Conservation (phyloP, 108 stramenopile species). For the Seminavis robusta region DNA sequence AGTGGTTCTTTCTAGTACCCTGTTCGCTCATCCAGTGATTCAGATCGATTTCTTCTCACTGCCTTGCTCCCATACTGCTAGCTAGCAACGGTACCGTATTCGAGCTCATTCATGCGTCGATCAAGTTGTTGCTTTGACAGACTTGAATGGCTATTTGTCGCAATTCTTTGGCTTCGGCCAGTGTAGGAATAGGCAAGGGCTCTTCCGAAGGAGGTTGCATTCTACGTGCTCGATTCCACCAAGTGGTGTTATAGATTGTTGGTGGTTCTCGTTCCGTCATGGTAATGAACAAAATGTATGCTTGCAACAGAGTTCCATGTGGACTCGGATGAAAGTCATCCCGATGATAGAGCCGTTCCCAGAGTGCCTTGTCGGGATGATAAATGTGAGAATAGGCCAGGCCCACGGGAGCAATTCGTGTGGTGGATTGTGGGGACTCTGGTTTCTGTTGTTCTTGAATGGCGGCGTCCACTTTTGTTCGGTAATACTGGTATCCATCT, state of each 20-base stretch:
- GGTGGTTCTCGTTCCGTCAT: slow-evolving; percentile 32
- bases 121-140: too few relatives aligned
- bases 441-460: too few relatives aligned
- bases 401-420: slow-evolving; percentile 56
- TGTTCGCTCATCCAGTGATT: too few relatives aligned
- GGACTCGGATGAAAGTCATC: slow-evolving; percentile 78
- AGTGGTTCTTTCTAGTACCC: too few relatives aligned
- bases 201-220: slow-evolving; percentile 32
- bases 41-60: too few relatives aligned
- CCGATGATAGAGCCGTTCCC: slow-evolving; percentile 52
- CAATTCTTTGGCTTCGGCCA: slow-evolving; percentile 45
- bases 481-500: slow-evolving; percentile 42
- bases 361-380: slow-evolving; percentile 22
- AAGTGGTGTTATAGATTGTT: slow-evolving; percentile 25
- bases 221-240: slow-evolving; percentile 33
- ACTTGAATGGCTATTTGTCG: slow-evolving; percentile 19
- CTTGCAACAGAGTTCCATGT: slow-evolving; percentile 66
- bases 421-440: too few relatives aligned
- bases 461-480: too few relatives aligned
- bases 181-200: slow-evolving; percentile 41
- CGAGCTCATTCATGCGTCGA: too few relatives aligned
- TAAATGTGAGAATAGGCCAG: slow-evolving; percentile 42
- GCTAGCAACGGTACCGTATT: too few relatives aligned
- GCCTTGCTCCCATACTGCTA: too few relatives aligned
- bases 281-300: slow-evolving; percentile 56